Evolutionary conservation across 2,329 filamentous ascomycete genomes (phyloP), one percentile per base, ranked within the genome.

Genomic region (Karstenula rhodostoma): DNA sequence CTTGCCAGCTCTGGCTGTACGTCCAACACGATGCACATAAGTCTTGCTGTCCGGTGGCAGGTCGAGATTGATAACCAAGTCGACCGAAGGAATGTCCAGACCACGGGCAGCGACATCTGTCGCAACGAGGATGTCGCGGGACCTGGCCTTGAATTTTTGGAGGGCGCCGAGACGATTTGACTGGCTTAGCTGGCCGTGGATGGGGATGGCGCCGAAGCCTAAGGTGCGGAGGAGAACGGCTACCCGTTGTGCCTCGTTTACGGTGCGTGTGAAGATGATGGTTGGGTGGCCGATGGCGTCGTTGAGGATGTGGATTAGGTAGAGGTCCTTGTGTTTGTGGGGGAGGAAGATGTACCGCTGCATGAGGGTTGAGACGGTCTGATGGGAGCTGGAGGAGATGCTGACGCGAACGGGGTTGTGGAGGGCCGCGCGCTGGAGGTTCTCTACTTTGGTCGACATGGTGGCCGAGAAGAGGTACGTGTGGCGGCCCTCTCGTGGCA

Each of bases 71-170:
- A 97, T 77, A 2, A 97, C 92, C 0, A 94, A 81, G 66, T 96
- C 93, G 13, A 97, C 93, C n/a, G 88, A 90, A 13, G 93, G 93
- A 49, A 97, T 96, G 82, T 97, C 94, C 7, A 97, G 84, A 84
- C 94, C 94, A 75, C 94, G 89, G 0, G 94, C 92, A 1, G 94
- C 94, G n/a, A 97, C 92, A 76, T 97, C 94, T 0, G 94, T 97
- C 12, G 93, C 93, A 3, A 97, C 91, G 4, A 99, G 86, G 42
- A 99, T 94, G 66, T 96, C 88, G 44, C 93, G 85, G n/a, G 86
- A 87, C 8, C 89, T 88, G 3, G 90, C 84, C 57, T 90, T 89
- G 84, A 99, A 98, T 76, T 98, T 98, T 76, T 91, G 92, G 9
- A 99, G 83, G 0, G 95, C 92, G 7, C 93, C 94, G 0, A 98